These are phyloP conservation scores for Coemansia sp. DNA, from an alignment of 192 early-diverging fungal genomes.

Conservation along the genomic window DNA sequence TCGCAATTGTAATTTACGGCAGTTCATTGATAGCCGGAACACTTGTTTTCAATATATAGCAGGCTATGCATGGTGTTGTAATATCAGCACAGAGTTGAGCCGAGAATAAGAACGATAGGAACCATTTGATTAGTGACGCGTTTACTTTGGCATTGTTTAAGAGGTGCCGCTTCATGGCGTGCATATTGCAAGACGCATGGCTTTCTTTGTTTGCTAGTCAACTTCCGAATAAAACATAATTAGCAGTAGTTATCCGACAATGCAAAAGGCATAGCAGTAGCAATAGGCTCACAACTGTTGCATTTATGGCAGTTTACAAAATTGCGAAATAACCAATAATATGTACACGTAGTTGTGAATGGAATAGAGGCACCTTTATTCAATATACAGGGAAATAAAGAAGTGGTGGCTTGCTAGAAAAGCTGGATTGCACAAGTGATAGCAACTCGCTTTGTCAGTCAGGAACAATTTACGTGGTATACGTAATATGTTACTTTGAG, in stretches of 20 bases:
- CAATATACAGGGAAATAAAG: constrained; percentile 4
- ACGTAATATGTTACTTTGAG: background rate
- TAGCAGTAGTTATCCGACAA: background rate
- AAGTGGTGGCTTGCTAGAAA: background rate
- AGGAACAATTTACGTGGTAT: background rate
- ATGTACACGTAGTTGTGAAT: background rate
- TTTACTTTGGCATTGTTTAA: background rate
- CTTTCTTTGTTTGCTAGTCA: background rate
- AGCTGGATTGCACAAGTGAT: background rate
- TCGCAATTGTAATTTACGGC: background rate
- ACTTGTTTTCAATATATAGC: background rate
- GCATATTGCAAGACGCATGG: background rate
- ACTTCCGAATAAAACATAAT: background rate
- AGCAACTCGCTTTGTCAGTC: background rate
- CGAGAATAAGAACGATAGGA: background rate
- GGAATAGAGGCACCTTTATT: constrained; percentile 3
- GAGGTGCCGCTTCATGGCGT: background rate
- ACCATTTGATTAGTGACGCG: background rate
- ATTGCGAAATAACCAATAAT: background rate
- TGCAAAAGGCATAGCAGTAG: background rate
- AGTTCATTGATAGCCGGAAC: background rate
- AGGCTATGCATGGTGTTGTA: background rate
- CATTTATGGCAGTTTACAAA: constrained; percentile 2
- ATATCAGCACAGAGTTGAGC: background rate
- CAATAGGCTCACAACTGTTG: background rate